phyloP scores from a whole-genome alignment of 2,329 filamentous ascomycete genomes.

The Nemania sp. region DNA sequence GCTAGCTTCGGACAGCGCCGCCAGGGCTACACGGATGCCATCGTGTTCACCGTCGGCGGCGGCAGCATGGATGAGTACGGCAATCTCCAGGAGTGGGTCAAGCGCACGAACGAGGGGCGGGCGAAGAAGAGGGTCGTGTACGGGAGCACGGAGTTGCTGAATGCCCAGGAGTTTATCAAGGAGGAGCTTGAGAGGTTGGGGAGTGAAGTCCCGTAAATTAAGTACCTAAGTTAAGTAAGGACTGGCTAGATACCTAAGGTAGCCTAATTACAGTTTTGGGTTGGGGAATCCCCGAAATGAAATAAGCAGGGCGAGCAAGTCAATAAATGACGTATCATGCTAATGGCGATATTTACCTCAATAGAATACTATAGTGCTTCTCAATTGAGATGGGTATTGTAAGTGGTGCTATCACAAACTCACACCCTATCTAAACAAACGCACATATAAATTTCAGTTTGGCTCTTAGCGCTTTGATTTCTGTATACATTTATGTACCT shows the following conservation, averaged over 20 bases:
- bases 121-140: slow-evolving; percentile 88
- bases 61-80: slow-evolving; percentile 99
- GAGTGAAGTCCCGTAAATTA: slow-evolving; percentile 61
- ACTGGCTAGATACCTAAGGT: not conserved
- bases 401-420: too few species aligned
- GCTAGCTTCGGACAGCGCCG: slow-evolving; percentile 92
- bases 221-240: too few species aligned
- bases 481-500: slow-evolving; percentile 15
- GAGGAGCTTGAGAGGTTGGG: slow-evolving; percentile 74
- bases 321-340: slow-evolving; percentile 18
- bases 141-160: slow-evolving; percentile 87
- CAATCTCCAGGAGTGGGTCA: slow-evolving; percentile 96
- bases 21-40: slow-evolving; percentile 88
- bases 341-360: not conserved
- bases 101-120: slow-evolving; percentile 75
- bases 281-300: slow-evolving; percentile 6
- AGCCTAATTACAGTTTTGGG: not conserved
- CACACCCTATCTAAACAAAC: not conserved
- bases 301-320: not conserved
- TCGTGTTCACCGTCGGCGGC: slow-evolving; percentile 95
- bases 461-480: slow-evolving; percentile 2
- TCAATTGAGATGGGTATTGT: not conserved
- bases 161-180: slow-evolving; percentile 74
- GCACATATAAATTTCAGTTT: not conserved
- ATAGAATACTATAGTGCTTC: not conserved